phyloP scores from a whole-genome alignment of 148 eudicot species.

The Rhododendron vialii region DNA sequence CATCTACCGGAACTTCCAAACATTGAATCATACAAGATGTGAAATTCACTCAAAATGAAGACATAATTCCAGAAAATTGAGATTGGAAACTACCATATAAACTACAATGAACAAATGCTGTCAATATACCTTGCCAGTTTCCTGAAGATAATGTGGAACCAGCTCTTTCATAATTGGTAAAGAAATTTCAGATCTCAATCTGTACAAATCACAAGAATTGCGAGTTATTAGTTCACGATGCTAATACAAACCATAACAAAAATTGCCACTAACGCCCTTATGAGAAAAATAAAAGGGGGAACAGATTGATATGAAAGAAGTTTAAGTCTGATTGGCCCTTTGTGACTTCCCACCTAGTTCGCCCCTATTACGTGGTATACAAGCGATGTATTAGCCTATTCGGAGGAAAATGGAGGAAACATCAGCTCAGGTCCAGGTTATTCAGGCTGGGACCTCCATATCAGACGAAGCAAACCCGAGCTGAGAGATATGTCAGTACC shows the following conservation, averaged over 20 bases:
- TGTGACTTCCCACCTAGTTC: not conserved
- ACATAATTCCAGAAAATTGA: not conserved
- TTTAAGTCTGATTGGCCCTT: not conserved
- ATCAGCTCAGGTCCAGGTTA: not conserved
- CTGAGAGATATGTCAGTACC: not conserved
- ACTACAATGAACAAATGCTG: not conserved
- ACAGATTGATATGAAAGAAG: not conserved
- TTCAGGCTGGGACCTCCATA: not conserved
- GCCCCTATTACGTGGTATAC: not conserved
- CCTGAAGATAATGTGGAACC: constrained; percentile 98
- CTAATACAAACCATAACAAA: not conserved
- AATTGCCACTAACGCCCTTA: not conserved
- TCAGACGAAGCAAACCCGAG: not conserved
- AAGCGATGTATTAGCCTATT: not conserved
- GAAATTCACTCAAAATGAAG: not conserved
- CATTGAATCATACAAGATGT: not conserved
- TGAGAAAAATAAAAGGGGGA: not conserved
- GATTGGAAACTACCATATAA: not conserved
- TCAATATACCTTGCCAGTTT: constrained; percentile 67
- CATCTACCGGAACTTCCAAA: not conserved
- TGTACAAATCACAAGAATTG: constrained; percentile 24
- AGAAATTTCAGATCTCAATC: constrained; percentile 84
- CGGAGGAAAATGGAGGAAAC: not conserved
- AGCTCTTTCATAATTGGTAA: constrained; percentile 88
- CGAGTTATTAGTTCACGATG: not conserved